Evolutionary conservation across 495 filamentous ascomycete species (phyloP).

Genomic region (Talaromyces stipitatus): DNA sequence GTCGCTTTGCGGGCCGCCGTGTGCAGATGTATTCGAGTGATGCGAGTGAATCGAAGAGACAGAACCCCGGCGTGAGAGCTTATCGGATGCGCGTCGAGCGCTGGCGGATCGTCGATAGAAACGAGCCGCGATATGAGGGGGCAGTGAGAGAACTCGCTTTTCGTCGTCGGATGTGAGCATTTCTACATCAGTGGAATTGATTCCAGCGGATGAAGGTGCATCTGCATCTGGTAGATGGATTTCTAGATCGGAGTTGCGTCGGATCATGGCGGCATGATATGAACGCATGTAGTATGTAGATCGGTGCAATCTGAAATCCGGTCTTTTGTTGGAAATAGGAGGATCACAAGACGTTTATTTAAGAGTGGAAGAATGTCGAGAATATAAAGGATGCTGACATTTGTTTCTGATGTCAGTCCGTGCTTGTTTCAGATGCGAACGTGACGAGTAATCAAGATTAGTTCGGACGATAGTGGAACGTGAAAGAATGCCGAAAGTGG

Average conservation of each 20-base stretch:
- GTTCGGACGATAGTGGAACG: conserved; percentile 1
- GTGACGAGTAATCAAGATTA: background rate
- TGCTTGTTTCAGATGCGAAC: conserved; percentile 6
- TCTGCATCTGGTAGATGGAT: conserved; percentile 36
- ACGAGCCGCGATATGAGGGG: conserved; percentile 77
- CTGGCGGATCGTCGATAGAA: conserved; percentile 66
- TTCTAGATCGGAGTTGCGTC: conserved; percentile 41
- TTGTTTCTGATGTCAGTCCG: background rate
- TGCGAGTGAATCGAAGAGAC: conserved; percentile 81
- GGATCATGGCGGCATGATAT: conserved; percentile 28
- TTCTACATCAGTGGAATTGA: conserved; percentile 29
- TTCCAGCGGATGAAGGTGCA: conserved; percentile 22
- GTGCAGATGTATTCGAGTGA: conserved; percentile 52
- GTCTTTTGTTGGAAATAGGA: background rate
- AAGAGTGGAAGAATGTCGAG: background rate
- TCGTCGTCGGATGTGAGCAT: conserved; percentile 41
- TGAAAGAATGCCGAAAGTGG: conserved; percentile 4
- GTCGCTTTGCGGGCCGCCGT: conserved; percentile 65
- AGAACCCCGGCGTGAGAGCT: conserved; percentile 83
- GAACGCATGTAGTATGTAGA: background rate
- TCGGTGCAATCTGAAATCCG: too few species aligned
- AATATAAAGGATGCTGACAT: background rate
- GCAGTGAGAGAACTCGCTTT: conserved; percentile 48
- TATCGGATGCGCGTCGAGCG: conserved; percentile 72
- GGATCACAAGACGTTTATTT: background rate